Percentiles rank a stretch among this genome's conserved stretches.
Conservation (phyloP, 345 rosid genomes). For the Eucalyptus polybractea region DNA sequence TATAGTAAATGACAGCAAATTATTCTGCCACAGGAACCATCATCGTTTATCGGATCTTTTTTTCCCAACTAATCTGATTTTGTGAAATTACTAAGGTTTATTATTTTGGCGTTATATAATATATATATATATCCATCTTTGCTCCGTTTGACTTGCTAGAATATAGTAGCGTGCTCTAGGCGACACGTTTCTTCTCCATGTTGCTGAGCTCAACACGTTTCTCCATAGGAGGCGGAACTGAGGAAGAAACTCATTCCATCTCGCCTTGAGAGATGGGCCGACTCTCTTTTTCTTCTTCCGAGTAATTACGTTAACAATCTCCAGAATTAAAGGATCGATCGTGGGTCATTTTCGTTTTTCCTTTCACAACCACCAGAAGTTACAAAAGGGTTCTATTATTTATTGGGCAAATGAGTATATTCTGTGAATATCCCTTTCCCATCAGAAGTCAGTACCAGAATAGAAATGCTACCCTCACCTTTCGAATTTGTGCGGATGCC, state of each 20-base stretch:
- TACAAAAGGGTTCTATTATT: background rate
- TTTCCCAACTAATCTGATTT: background rate
- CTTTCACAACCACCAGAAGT: background rate
- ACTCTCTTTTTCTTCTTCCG: background rate
- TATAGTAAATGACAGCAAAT: background rate
- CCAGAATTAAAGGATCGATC: background rate
- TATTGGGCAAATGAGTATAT: background rate
- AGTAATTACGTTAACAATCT: background rate
- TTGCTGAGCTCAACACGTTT: background rate
- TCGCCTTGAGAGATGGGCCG: background rate
- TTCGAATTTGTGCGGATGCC: background rate
- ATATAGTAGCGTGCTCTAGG: background rate
- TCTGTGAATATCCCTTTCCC: background rate
- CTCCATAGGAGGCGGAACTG: background rate
- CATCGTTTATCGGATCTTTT: background rate
- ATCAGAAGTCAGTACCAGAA: background rate
- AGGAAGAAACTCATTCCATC: background rate
- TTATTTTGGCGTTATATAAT: background rate
- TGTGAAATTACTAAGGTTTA: background rate
- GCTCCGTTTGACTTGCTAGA: background rate
- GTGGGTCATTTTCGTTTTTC: background rate
- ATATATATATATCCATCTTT: background rate
- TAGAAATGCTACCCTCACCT: background rate
- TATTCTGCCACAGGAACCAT: background rate
- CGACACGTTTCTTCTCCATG: background rate